phyloP scores from a whole-genome alignment of 345 rosid species.

The Sonneratia caseolaris region DNA sequence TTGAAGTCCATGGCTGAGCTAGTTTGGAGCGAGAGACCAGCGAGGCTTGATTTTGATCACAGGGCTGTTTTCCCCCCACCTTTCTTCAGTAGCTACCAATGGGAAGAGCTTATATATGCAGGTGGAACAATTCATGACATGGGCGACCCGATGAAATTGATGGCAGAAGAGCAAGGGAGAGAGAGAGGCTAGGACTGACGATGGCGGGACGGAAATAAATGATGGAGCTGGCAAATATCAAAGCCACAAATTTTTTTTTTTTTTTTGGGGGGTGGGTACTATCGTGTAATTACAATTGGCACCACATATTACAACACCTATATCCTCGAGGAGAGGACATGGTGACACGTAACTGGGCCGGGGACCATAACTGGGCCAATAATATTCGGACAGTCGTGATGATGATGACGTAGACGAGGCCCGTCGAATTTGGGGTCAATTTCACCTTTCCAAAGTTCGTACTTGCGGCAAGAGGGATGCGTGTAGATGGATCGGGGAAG shows the following conservation, averaged over 20 bases:
- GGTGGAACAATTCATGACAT: not conserved
- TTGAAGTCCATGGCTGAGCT: conserved; percentile 5
- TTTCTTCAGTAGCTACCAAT: not conserved
- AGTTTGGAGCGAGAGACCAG: too few species aligned
- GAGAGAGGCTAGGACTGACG: conserved; percentile 8
- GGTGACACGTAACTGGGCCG: too few species aligned
- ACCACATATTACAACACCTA: too few species aligned
- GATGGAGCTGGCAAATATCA: not conserved
- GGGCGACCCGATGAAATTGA: not conserved
- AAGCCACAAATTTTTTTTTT: not conserved
- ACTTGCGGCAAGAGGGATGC: too few species aligned
- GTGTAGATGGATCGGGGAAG: too few species aligned
- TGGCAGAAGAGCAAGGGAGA: not conserved
- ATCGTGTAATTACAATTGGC: not conserved
- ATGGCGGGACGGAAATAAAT: conserved; percentile 7
- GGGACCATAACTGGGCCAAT: too few species aligned
- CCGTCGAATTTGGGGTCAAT: too few species aligned
- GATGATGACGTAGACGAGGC: too few species aligned
- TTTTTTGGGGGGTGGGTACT: not conserved
- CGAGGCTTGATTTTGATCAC: not conserved
- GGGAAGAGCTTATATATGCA: not conserved
- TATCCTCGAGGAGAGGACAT: too few species aligned
- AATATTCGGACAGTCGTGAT: too few species aligned
- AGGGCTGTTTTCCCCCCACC: not conserved
- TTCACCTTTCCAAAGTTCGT: too few species aligned